Evolutionary conservation across 176 grass and related monocot species (phyloP), one percentile per base, ranked within the genome.

Genomic region (Phoenix roebelenii): DNA sequence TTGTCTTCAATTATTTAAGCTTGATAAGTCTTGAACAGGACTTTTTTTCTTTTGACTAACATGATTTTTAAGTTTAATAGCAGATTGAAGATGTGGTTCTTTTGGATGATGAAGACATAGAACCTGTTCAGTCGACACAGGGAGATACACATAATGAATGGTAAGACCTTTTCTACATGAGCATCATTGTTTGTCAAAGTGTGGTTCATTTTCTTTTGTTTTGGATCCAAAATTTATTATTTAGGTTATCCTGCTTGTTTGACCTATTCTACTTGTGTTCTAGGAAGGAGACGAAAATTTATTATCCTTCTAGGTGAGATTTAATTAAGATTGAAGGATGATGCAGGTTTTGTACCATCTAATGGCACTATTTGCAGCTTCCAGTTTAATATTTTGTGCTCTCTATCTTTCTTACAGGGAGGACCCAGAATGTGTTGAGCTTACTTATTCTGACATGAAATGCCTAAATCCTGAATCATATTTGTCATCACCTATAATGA

Each of bases 251-350:
- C 57, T 57, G 74, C 55, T 80, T 16, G 4, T 72, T 54, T 76
- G 68, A 66, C 61, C 17, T 53, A 61, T 74, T 25, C 29, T 35
- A 5, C 12, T 23, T 4, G 0, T 64, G 9, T 84, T 87, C 77
- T 71, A 88, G 89, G 84, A 79, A 74, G 0, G 72, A 77, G 16
- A 50, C 52, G 61, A 94, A 79, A 75, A 79, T 94, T 52, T 88
- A 82, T 71, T 94, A 88, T 52, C 89, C 89, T 70, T 79, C 89
- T 70, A 94, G 84, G 89, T 94, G 74, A 82, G 59, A 59, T 59
- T 74, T 3, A 19, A 58, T 54, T 50, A 25, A 54, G 50, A 44
- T 12, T 44, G 10, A 3, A 44, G 35, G 35, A 5, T 70, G 51
- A 52, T 64, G 20, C 61, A 64, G 52, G 58, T 25, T 66, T 23